Evolutionary conservation across 2,329 filamentous ascomycete species (phyloP).

Genomic region (Fusarium marasasianum): DNA sequence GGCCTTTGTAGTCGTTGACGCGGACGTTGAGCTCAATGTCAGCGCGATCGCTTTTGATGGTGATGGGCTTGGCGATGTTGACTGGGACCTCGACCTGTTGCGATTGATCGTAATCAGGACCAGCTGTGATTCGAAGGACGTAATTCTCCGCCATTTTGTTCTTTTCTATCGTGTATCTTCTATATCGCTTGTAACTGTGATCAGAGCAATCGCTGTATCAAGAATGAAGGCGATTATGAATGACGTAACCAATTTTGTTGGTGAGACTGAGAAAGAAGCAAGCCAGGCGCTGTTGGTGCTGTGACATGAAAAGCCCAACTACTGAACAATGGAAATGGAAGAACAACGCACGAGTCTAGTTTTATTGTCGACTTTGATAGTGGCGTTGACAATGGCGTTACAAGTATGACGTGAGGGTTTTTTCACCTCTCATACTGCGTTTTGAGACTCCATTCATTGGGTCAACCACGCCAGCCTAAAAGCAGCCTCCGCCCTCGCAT

Average conservation of each 20-base stretch:
- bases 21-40: slow-evolving; percentile 78
- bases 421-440: not conserved
- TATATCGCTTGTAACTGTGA: not conserved
- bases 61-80: slow-evolving; percentile 72
- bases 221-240: not conserved
- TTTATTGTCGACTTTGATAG: not conserved
- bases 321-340: not conserved
- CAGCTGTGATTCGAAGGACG: slow-evolving; percentile 83
- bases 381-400: slow-evolving; percentile 12
- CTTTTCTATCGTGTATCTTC: not conserved
- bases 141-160: slow-evolving; percentile 73
- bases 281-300: not conserved
- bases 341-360: not conserved
- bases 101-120: slow-evolving; percentile 76
- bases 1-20: slow-evolving; percentile 73
- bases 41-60: slow-evolving; percentile 70
- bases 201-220: not conserved
- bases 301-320: not conserved
- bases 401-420: slow-evolving; percentile 39
- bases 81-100: slow-evolving; percentile 80
- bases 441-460: slow-evolving; percentile 17
- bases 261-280: not conserved
- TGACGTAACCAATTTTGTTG: slow-evolving; percentile 20
- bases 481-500: slow-evolving; percentile 1
- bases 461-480: slow-evolving; percentile 13